These are phyloP conservation scores for Hibiscus mutabilis DNA, from an alignment of 345 rosid species.

Conservation along the genomic window DNA sequence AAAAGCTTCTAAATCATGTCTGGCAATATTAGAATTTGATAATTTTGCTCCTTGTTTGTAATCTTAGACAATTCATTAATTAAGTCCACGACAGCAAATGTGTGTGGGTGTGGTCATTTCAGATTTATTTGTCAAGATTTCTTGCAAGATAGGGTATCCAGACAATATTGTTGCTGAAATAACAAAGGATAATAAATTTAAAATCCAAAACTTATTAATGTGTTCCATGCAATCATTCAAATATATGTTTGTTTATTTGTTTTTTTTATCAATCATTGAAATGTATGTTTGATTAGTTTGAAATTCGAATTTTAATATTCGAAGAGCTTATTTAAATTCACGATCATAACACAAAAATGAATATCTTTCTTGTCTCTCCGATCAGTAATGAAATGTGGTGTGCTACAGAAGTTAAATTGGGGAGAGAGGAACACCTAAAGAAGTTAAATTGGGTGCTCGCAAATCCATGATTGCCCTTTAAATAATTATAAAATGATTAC, in stretches of 20 bases:
- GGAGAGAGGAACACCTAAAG: neutral
- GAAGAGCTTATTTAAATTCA: too few relatives aligned
- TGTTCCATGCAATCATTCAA: neutral
- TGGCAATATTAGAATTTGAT: too few relatives aligned
- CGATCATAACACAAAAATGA: too few relatives aligned
- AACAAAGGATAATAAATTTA: neutral
- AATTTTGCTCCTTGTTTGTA: too few relatives aligned
- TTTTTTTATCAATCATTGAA: neutral
- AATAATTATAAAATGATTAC: neutral
- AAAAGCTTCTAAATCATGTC: neutral
- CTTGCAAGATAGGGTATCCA: neutral
- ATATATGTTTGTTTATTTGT: too few relatives aligned
- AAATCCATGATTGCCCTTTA: neutral
- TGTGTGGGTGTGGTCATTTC: neutral
- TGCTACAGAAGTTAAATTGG: too few relatives aligned
- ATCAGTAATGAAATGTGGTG: too few relatives aligned
- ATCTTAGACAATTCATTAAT: too few relatives aligned
- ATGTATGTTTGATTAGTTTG: too few relatives aligned
- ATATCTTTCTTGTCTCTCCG: too few relatives aligned
- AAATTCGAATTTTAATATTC: too few relatives aligned
- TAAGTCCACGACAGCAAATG: neutral
- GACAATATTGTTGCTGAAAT: neutral
- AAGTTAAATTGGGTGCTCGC: conserved; percentile 7
- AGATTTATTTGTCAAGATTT: neutral
- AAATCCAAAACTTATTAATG: neutral